phyloP scores from a whole-genome alignment of 1,139 yeast genomes.

The Saccharomyces pastorianus region DNA sequence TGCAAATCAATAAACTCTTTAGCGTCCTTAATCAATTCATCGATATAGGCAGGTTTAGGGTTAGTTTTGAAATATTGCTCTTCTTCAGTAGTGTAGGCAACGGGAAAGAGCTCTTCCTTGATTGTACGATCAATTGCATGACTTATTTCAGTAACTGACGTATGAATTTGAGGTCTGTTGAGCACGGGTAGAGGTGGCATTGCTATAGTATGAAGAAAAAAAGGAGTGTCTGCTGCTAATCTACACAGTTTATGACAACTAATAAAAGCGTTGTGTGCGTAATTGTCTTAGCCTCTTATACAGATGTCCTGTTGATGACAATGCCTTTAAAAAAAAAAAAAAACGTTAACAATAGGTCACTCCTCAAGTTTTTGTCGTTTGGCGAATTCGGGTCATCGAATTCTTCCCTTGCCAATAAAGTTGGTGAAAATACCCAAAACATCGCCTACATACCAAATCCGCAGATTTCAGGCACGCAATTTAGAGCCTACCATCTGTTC shows the following conservation, averaged over 20 bases:
- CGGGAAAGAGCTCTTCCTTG: conserved; percentile 57
- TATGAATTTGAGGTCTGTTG: conserved; percentile 33
- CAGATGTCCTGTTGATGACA: background rate
- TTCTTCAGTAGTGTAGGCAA: conserved; percentile 68
- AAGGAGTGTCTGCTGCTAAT: background rate
- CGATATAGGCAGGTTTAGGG: conserved; percentile 65
- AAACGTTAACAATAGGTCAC: background rate
- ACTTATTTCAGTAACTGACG: conserved; percentile 62
- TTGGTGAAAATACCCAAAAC: background rate
- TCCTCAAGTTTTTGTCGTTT: background rate
- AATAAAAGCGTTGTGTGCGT: background rate
- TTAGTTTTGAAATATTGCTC: conserved; percentile 65
- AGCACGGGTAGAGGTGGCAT: background rate
- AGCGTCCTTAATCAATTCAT: conserved; percentile 50
- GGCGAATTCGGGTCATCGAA: background rate
- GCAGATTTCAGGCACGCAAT: background rate
- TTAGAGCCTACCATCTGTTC: background rate
- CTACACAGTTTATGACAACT: background rate
- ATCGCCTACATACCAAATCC: background rate
- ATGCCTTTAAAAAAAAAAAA: background rate
- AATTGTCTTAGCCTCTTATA: background rate
- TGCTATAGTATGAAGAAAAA: background rate
- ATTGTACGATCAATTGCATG: conserved; percentile 72
- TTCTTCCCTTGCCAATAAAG: background rate
- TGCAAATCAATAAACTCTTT: conserved; percentile 48